Evolutionary conservation across 495 filamentous ascomycete species (phyloP), one percentile per base, ranked within the genome.

Genomic region (Penicillium cinerascens): DNA sequence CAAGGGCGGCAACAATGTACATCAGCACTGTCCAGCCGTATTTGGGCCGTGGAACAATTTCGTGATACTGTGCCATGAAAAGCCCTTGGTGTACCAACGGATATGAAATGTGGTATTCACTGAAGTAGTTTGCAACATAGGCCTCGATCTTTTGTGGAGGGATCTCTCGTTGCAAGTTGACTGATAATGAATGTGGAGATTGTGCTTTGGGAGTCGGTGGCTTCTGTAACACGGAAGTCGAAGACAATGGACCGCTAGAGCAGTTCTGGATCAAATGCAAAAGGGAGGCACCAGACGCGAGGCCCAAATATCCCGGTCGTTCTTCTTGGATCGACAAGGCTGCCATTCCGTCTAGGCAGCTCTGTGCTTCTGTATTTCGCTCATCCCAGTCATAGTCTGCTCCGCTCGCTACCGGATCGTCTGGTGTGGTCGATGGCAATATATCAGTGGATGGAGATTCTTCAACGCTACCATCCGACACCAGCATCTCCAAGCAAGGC

Each of bases 321-420:
- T 39, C 46, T 27, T 40, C 46, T 48, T 48, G 27, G 36, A 48
- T 48, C 3, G 46, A 48, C 3, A 48, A 21, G 10, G 46, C 46
- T 8, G 46, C 46, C 46, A 48, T 48, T 18, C 46, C 46, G 13
- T 48, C 46, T 6, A 48, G 20, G n/a, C 46, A 48, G 21, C 46
- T 48, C 36, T 48, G 46, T 17, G 46, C 46, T 40, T 48, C 46
- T 3, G 46, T 48, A 26, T 48, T 36, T 15, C 46, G 33, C 21
- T 48, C 46, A 13, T 48, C 46, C 46, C 46, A 48, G 46, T 48
- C 46, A 39, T 48, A 48, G 23, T 48, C 46, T 4, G 35, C 46
- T 5, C 36, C 36, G 15, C 37, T 48, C 23, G 25, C 21, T 16
- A 48, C 22, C 3, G 20, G 33, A 26, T 48, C 37, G 16, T 48